Conservation (phyloP, 2,329 filamentous ascomycete species). For the Colletotrichum sp. region DNA sequence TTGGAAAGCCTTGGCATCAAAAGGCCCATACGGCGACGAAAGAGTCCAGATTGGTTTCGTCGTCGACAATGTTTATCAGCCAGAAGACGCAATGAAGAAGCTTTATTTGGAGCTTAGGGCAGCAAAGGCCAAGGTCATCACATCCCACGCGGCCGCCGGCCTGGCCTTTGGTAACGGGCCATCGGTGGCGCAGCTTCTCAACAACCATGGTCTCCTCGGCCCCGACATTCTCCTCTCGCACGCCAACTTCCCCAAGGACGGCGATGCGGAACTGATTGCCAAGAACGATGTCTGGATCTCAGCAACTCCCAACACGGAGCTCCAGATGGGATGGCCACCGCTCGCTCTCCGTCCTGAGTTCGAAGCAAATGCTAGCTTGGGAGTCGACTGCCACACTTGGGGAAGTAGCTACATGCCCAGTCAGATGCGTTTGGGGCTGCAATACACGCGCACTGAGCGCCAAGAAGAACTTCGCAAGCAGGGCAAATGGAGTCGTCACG, state of each 20-base stretch:
- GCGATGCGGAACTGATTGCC: slow-evolving; percentile 38
- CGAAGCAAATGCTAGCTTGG: slow-evolving; percentile 16
- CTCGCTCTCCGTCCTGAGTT: not conserved
- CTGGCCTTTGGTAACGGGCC: not conserved
- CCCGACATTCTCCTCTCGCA: slow-evolving; percentile 30
- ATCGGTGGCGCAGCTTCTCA: not conserved
- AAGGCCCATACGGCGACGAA: slow-evolving; percentile 21
- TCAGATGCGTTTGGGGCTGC: slow-evolving; percentile 30
- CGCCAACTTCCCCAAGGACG: slow-evolving; percentile 23
- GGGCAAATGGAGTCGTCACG: slow-evolving; percentile 5
- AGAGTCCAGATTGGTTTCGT: slow-evolving; percentile 46
- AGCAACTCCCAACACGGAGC: slow-evolving; percentile 53
- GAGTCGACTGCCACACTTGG: slow-evolving; percentile 31
- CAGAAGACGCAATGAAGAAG: slow-evolving; percentile 36
- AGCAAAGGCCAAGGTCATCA: slow-evolving; percentile 43
- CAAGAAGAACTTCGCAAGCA: slow-evolving; percentile 31
- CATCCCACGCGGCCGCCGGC: slow-evolving; percentile 22
- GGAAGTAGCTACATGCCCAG: slow-evolving; percentile 1
- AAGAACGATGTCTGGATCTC: slow-evolving; percentile 40
- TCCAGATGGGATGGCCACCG: slow-evolving; percentile 48
- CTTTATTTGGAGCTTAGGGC: slow-evolving; percentile 41
- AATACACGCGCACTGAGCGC: not conserved
- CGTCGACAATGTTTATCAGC: slow-evolving; percentile 46
- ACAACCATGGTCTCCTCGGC: not conserved
- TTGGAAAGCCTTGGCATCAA: slow-evolving; percentile 27